Conservation (phyloP, 1,284 basidiomycete species). For the Termitomyces sp. region DNA sequence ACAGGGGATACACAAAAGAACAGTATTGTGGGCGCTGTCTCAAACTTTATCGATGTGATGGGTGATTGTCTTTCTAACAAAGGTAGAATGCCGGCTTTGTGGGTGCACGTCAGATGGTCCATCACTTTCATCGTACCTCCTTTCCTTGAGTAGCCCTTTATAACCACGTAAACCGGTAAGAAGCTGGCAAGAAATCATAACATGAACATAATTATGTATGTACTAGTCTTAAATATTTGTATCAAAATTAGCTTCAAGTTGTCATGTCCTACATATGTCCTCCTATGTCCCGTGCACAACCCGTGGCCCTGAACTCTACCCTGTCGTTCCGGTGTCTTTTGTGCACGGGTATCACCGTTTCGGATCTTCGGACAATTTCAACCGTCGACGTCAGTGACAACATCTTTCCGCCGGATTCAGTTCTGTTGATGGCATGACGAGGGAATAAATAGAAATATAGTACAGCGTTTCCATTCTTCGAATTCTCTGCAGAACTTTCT, state of each 20-base stretch:
- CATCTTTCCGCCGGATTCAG: background rate
- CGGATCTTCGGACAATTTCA: background rate
- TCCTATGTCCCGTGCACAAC: background rate
- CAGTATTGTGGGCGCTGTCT: background rate
- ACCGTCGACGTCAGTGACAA: background rate
- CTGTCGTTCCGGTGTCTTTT: background rate
- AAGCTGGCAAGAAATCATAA: background rate
- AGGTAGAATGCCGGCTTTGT: background rate
- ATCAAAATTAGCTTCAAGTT: too few species aligned
- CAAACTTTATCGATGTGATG: background rate
- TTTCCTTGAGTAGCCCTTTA: background rate
- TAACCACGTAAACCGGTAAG: background rate
- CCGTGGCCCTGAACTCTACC: background rate
- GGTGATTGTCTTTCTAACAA: background rate
- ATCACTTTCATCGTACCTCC: background rate
- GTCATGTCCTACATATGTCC: too few species aligned
- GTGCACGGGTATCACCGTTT: background rate
- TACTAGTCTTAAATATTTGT: background rate
- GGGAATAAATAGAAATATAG: background rate
- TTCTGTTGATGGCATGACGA: background rate
- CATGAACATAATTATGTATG: too few species aligned
- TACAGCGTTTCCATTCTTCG: conserved; percentile 1
- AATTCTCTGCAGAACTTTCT: background rate
- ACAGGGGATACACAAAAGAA: background rate
- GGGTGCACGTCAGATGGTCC: background rate